Evolutionary conservation across 345 rosid genomes (phyloP), one percentile per base, ranked within the genome.

Genomic region (Sisymbrium irio): DNA sequence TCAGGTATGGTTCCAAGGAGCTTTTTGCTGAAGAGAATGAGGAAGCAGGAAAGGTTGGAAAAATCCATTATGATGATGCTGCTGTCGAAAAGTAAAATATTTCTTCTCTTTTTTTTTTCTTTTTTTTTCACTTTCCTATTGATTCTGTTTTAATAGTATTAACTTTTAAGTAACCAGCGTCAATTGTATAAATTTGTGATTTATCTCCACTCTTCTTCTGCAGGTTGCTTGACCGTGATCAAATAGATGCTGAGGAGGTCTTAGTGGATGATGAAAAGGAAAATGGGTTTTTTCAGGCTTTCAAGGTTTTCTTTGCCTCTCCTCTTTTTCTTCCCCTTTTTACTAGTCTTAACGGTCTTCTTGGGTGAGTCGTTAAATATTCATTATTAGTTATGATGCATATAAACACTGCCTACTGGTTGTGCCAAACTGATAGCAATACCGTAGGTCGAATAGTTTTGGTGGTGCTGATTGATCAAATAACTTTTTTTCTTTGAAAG

Each of bases 151-250:
- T 28, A 46, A 35, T 20, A 13, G 2, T 22, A 35, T 33, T 3
- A 22, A 9, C n/a, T 19, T 22, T 22, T 22, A 22, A 36, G 2
- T 17, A 11, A 2, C 32, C 19, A 6, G 35, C 2, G 33, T 18
- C 7, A 46, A 44, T 49, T 61, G 15, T 35, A 19, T 28, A 45
- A 45, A 14, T 14, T 30, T 22, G 44, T 44, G 42, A 60, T 60
- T 36, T n/a, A 15, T 53, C 20, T 3, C 53, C 60, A 50, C 45
- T 53, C 10, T 27, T 58, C 7, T 45, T 70, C 36, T 56, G 54
- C 72, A 93, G 98, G 74, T 80, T 93, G 79, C 92, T 93, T 80
- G 98, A 93, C 65, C 90, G 98, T 30, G 89, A 89, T 22, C 89
- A 79, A 67, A 76, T 80, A 78, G 88, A 81, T 41, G 80, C 62